These are phyloP conservation scores for Casuarina cunninghamiana DNA, from an alignment of 306 rosid genomes.

Conservation along the genomic window DNA sequence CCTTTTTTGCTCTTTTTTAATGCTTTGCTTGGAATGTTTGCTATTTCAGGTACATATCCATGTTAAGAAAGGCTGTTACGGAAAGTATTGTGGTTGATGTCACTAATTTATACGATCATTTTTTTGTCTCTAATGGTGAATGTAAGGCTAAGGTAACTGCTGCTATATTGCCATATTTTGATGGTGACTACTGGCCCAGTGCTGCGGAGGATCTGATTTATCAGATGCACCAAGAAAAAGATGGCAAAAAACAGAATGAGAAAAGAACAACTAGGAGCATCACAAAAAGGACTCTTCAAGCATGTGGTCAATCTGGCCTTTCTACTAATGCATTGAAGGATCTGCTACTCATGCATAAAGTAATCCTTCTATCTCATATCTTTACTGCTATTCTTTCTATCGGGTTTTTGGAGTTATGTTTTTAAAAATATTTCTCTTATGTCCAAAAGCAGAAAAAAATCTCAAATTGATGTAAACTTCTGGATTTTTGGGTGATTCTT, in stretches of 20 bases:
- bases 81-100: conserved; percentile 81
- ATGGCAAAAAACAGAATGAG: conserved; percentile 88
- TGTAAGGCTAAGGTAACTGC: conserved; percentile 92
- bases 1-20: conserved; percentile 23
- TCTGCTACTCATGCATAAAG: conserved; percentile 96
- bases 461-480: background rate
- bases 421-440: background rate
- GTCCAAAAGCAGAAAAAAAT: too few species aligned
- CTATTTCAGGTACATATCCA: conserved; percentile 75
- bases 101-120: conserved; percentile 91
- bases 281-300: conserved; percentile 90
- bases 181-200: conserved; percentile 99
- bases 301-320: conserved; percentile 93
- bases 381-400: conserved; percentile 9
- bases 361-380: conserved; percentile 40
- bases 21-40: conserved; percentile 28
- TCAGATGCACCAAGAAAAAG: conserved; percentile 95
- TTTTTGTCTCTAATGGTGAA: conserved; percentile 83
- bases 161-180: conserved; percentile 94
- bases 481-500: background rate
- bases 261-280: conserved; percentile 83
- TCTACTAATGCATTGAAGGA: conserved; percentile 93
- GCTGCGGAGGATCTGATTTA: conserved; percentile 97
- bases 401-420: background rate
- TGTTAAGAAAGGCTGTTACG: conserved; percentile 91